Evolutionary conservation across 441 rosid species (phyloP), one percentile per base, ranked within the genome.

Genomic region (Populus hybrid): DNA sequence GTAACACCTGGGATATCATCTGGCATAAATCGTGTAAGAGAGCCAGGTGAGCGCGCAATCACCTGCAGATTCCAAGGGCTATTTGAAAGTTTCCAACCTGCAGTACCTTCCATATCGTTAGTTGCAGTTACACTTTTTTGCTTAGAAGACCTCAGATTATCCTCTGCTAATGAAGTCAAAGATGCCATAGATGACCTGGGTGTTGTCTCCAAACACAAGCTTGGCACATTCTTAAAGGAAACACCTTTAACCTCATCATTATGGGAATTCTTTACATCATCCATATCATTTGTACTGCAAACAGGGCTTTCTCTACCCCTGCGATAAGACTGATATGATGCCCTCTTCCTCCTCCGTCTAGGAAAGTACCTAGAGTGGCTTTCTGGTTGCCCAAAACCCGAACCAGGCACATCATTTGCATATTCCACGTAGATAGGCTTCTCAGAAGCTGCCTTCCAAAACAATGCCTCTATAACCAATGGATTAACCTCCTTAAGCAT

Each of bases 1-100:
- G 99, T 92, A 66, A 97, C 99, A 78, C 99, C 99, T 3, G 98
- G 99, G 75, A 97, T 97, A 81, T 97, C 98, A 86, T 97, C 99
- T 16, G 98, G 97, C 99, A 97, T 94, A 83, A 93, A 97, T 35
- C 99, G 97, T 10, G 98, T 94, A 64, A 97, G 92, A 36, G 99
- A 97, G 64, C 99, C 98, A 80, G 97, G 90, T 73, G 99, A 88
- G 21, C 97, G 93, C 23, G 98, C 98, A 83, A 97, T 93, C 71
- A 86, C 89, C 87, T 94, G 97, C 81, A 97, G 89, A 85, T 94
- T 97, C 98, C 99, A 97, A 34, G 97, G 95, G 85, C 99, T 93
- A 80, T 93, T 97, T 59, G 99, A 91, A 76, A 97, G 98, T 87
- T 97, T 97, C 98, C 99, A 97, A 67, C 99, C 98, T 18, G 98